Base-by-base conservation (phyloP, 305 asterid species). In the Solanum chacoense region DNA sequence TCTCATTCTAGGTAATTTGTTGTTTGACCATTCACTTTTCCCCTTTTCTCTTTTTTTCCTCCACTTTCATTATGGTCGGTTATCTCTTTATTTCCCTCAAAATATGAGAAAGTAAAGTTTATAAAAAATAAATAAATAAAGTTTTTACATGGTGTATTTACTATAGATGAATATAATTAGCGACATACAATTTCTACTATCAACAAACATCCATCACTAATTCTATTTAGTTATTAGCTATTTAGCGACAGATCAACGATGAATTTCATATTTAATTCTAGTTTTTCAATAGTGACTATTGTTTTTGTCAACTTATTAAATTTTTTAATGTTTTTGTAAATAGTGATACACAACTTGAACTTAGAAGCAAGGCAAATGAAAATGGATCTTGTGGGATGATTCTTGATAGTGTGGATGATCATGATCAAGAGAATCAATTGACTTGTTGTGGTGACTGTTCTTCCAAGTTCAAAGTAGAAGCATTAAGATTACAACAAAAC, bases 371-470 rank as follows among this genome's bases (percentile, higher is more conserved):
- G 86, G 89, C 80, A 85, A 83, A 31, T 3, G 91, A 90, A 89
- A 91, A 88, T 87, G 89, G 72, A 87, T 86, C 90, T 20, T 86
- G 81, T 84, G 79, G 45, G 88, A 89, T 84, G 86, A 85, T 88
- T 50, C 38, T 80, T 85, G 90, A 85, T 75, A 89, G 85, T 72
- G 93, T 45, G 22, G 88, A 91, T 81, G 80, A 79, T 84, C 69
- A 84, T 76, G 88, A 87, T 72, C 91, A 72, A 12, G 90, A 91
- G 71, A 87, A 87, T 42, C 88, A 90, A 85, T 81, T 93, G 55
- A 88, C 80, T 35, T 93, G 96, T 77, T 92, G 96, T 89, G 89
- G 74, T 24, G 94, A 92, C 85, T 94, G 96, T 80, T 89, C 90
- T 0, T 88, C 84, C 14, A 93, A 92, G 87, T 95, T 92, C 42